Evolutionary conservation across 805 yeast genomes (phyloP), one percentile per base, ranked within the genome.

Genomic region (Yarrowia yakushimensis): DNA sequence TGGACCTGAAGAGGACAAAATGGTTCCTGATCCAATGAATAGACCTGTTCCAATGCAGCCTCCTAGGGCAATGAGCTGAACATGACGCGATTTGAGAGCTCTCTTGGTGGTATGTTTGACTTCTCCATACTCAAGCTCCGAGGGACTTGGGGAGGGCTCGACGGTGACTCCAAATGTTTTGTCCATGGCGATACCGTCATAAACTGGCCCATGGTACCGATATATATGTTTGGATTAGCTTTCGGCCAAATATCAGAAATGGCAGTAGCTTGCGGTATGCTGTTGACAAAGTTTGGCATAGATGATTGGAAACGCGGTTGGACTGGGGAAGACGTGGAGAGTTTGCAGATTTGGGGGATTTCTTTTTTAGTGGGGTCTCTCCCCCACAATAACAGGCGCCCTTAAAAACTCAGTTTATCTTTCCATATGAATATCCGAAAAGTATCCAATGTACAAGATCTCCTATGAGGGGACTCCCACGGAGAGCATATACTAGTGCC

Each of bases 41-140:
- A 88, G 77, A 72, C 91, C 93, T 3, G 91, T 85, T 70, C 93
- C 94, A 65, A 87, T 86, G 65, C 86, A 79, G 59, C 90, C 90
- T 68, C 91, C 91, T 65, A 86, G 78, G 61, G 91, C 89, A 69
- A 86, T 86, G 85, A 86, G 83, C 68, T 84, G 85, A 67, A 87
- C 76, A 71, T 87, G 90, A 72, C 90, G 78, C 34, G 81, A 78
- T 69, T 82, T 84, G 63, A 84, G 67, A 20, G 70, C 72, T 41
- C 73, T 64, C 17, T 65, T 63, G 25, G 69, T 66, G 25, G 55
- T 48, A 30, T 48, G 55, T 17, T 48, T 48, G 55, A 48, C 28
- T 23, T 31, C 39, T 15, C 55, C 55, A 28, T 15, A 12, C 15
- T 48, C 55, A 28, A 48, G 20, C 20, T 48, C 55, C 15, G 55